Evolutionary conservation across 495 filamentous ascomycete species (phyloP), one percentile per base, ranked within the genome.

Genomic region (Aspergillus funiculosus): DNA sequence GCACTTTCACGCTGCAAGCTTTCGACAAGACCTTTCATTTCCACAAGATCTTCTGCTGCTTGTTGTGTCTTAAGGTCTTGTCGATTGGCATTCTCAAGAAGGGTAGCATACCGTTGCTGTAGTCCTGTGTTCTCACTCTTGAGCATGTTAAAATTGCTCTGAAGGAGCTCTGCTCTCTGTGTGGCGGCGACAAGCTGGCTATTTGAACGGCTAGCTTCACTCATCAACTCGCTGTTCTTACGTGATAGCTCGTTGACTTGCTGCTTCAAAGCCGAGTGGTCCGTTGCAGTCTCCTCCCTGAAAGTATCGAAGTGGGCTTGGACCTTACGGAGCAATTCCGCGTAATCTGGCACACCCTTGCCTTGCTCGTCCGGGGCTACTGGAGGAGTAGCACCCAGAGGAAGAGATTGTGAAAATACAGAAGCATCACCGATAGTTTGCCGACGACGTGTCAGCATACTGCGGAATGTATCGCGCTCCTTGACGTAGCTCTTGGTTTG

Each of bases 381-480:
- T 2, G 70, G 64, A 18, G 64, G 69, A 17, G 63, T 62, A 25
- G 68, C 62, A 21, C 69, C 71, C 25, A 73, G 59, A 1, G 68
- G 69, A 13, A 79, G 64, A 21, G 83, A 85, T 29, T 82, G 77
- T 13, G 80, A 86, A 48, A 92, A 79, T 2, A 76, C 69, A 15
- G 71, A 69, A 37, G 92, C 86, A 3, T 63, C 86, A 5, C 64
- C 63, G 5, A 75, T 65, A 11, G 71, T 69, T 52, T 88, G 83
- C 7, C 81, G 83, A 46, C 80, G 75, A 46, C 84, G 78, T 46
- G 87, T 81, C 10, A 95, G 78, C 80, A 96, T 92, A 29, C 88
- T 87, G 21, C 89, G 80, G 81, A 95, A 96, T 77, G 95, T 96
- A 56, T 99, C 90, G 25, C 92, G 80, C 67, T 99, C 92, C 58